Evolutionary conservation across 2,329 filamentous ascomycete genomes (phyloP).

Genomic region (Didymella pinodella): DNA sequence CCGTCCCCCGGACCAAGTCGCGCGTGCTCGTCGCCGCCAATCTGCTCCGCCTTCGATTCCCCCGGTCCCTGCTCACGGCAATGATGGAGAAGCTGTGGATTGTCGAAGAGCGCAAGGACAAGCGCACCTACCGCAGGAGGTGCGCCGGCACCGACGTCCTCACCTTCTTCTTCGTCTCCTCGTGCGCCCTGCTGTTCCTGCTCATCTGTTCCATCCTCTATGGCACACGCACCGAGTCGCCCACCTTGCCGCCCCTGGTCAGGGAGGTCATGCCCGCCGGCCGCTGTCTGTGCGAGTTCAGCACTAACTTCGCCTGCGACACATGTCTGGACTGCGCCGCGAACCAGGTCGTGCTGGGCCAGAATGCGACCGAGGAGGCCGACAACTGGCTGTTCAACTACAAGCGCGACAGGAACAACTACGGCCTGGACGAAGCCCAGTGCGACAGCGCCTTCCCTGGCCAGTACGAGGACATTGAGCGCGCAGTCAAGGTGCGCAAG

Average conservation of each 20-base stretch:
- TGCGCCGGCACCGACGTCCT: constrained; percentile 37
- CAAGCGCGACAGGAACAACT: constrained; percentile 40
- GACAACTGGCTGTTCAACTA: constrained; percentile 43
- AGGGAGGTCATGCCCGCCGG: constrained; percentile 45
- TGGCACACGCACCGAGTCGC: constrained; percentile 44
- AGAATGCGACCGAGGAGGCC: constrained; percentile 32
- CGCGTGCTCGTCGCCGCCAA: constrained; percentile 26
- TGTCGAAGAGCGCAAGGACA: constrained; percentile 36
- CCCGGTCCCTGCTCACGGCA: constrained; percentile 21
- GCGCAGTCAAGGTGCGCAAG: constrained; percentile 36
- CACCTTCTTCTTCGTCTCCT: constrained; percentile 39
- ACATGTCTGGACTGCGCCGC: constrained; percentile 45
- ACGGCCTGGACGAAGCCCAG: constrained; percentile 42
- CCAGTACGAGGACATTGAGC: constrained; percentile 43
- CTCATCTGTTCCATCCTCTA: constrained; percentile 46
- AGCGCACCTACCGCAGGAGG: constrained; percentile 41
- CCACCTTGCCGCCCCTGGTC: constrained; percentile 40
- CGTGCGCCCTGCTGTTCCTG: constrained; percentile 41
- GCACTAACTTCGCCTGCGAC: constrained; percentile 43
- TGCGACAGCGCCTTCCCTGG: constrained; percentile 44
- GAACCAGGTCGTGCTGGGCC: constrained; percentile 29
- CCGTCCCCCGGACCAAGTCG: constrained; percentile 14
- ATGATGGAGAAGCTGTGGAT: constrained; percentile 37
- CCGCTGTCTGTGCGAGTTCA: constrained; percentile 45
- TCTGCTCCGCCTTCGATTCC: constrained; percentile 18